Evolutionary conservation across 345 rosid genomes (phyloP).

Genomic region (Citrus trifoliata): DNA sequence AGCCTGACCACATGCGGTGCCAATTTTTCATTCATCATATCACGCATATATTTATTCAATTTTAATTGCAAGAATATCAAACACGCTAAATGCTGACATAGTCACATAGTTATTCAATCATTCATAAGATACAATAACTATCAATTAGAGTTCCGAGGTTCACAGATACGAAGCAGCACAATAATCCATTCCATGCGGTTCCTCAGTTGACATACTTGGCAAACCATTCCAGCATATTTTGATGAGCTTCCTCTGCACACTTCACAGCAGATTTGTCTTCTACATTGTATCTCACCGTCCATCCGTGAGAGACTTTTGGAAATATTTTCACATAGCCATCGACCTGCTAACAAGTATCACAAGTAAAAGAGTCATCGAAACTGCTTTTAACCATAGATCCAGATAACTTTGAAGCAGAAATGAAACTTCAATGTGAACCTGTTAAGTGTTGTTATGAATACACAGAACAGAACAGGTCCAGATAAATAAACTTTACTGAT

Average conservation of each 20-base stretch:
- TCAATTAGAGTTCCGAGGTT: neutral
- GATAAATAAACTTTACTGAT: too few species aligned
- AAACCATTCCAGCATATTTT: conserved; percentile 58
- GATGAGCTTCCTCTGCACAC: conserved; percentile 68
- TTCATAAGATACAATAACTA: too few species aligned
- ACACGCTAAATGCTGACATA: too few species aligned
- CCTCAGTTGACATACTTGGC: conserved; percentile 47
- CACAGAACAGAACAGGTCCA: too few species aligned
- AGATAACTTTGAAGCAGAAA: too few species aligned
- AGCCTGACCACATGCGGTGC: too few species aligned
- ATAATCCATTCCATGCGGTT: neutral
- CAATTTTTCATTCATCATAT: too few species aligned
- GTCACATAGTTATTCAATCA: neutral
- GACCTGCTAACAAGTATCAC: conserved; percentile 33
- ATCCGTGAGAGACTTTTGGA: conserved; percentile 70
- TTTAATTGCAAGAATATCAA: too few species aligned
- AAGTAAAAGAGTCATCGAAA: neutral
- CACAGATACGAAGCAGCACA: neutral
- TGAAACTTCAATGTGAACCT: too few species aligned
- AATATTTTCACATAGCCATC: conserved; percentile 63
- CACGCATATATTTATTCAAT: too few species aligned
- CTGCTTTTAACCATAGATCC: neutral
- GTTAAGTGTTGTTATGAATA: too few species aligned
- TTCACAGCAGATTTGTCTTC: conserved; percentile 47
- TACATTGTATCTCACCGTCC: conserved; percentile 57